phyloP scores from a whole-genome alignment of 1,284 basidiomycete genomes.

The Rhodotorula sp. region DNA sequence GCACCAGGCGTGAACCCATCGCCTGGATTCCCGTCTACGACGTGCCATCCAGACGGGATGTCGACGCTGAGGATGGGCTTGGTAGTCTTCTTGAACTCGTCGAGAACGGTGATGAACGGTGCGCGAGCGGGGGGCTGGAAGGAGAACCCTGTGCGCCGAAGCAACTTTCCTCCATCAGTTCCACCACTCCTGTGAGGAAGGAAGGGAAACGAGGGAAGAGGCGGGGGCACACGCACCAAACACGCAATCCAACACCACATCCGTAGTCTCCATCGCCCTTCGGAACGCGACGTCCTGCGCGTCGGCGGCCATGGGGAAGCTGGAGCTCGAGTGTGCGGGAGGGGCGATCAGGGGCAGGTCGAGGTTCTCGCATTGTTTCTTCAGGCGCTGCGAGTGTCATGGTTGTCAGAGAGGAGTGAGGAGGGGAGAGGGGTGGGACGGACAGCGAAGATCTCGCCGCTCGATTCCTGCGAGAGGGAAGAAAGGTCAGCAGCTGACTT shows the following conservation, averaged over 20 bases:
- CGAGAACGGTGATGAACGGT: constrained; percentile 77
- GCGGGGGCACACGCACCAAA: constrained; percentile 59
- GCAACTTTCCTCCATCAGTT: neutral
- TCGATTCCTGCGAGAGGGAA: constrained; percentile 61
- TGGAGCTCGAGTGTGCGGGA: constrained; percentile 4
- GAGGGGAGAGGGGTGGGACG: neutral
- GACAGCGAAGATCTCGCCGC: constrained; percentile 83
- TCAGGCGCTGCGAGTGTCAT: constrained; percentile 59
- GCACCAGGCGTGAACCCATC: constrained; percentile 39
- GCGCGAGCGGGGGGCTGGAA: constrained; percentile 85
- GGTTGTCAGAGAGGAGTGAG: too few relatives aligned
- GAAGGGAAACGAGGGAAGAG: neutral
- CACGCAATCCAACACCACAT: constrained; percentile 90
- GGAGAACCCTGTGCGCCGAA: constrained; percentile 65
- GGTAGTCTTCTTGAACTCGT: constrained; percentile 62
- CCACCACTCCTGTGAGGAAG: neutral
- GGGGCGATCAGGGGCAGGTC: constrained; percentile 65
- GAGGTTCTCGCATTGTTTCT: constrained; percentile 84
- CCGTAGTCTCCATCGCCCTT: constrained; percentile 59
- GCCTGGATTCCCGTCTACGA: constrained; percentile 67
- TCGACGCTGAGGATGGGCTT: constrained; percentile 78
- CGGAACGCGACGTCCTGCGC: constrained; percentile 53
- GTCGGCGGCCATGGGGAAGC: constrained; percentile 42
- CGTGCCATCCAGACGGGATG: constrained; percentile 94
- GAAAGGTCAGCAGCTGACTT: too few relatives aligned